Percentiles rank a stretch among this genome's conserved stretches.
These are phyloP conservation scores for Chrysopogon serrulatus DNA, from an alignment of 176 grass and related monocot genomes.

Conservation along the genomic window DNA sequence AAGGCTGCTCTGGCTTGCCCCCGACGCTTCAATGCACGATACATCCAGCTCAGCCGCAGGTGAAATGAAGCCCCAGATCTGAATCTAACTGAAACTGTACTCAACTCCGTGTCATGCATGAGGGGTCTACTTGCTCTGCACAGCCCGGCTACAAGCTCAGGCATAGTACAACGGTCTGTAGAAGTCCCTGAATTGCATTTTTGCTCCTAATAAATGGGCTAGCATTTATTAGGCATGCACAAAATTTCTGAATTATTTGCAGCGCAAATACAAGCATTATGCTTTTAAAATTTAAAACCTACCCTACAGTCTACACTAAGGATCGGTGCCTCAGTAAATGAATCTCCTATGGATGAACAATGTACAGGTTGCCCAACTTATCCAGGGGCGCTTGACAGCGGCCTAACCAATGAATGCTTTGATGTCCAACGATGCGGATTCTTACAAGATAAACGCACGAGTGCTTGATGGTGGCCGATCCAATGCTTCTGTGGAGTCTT, in stretches of 20 bases:
- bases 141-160: neutral
- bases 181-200: neutral
- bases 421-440: neutral
- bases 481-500: neutral
- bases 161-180: neutral
- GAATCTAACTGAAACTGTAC: slow-evolving; percentile 22
- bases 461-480: neutral
- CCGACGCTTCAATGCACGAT: slow-evolving; percentile 17
- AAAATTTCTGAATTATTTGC: slow-evolving; percentile 27
- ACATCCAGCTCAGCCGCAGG: slow-evolving; percentile 14
- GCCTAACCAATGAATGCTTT: slow-evolving; percentile 13
- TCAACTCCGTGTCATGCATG: neutral
- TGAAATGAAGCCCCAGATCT: slow-evolving; percentile 23
- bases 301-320: slow-evolving; percentile 13
- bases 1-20: slow-evolving; percentile 20
- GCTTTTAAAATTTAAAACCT: neutral
- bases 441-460: neutral
- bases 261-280: neutral
- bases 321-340: neutral
- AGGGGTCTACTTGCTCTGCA: neutral
- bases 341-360: slow-evolving; percentile 24
- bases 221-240: neutral
- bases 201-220: neutral
- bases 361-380: slow-evolving; percentile 34
- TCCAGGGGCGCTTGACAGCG: neutral